Evolutionary conservation across 2,329 filamentous ascomycete genomes (phyloP), one percentile per base, ranked within the genome.

Genomic region (Ascochyta koolunga): DNA sequence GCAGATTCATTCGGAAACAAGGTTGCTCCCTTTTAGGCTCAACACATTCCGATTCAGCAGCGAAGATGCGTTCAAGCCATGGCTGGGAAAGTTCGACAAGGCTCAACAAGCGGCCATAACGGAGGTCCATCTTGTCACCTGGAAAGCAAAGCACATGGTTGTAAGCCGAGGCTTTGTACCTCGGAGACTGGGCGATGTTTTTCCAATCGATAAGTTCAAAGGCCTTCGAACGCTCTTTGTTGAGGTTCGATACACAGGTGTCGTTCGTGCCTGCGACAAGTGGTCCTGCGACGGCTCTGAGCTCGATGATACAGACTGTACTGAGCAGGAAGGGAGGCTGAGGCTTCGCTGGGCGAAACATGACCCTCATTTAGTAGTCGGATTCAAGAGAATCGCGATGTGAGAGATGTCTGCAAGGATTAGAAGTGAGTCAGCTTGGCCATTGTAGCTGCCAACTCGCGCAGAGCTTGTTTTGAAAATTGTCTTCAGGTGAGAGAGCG

Each of bases 111-210:
- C 27, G 5, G 50, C 50, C 22, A 54, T 54, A 8, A 22, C 36
- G 29, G 11, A 27, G 4, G 44, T 54, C 1, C 32, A 13, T 21
- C 39, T 49, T 2, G 22, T 49, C 0, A 54, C 50, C 4, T 54
- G 50, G 50, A 54, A 54, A 35, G 50, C 50, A 15, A 48, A 32
- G 16, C 25, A 54, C 27, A 54, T 54, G 50, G 44, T 54, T 4
- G 50, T 49, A 33, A 54, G 50, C 10, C n/a, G 39, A 4, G 44
- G 50, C 7, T 54, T 48, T 31, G 38, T 19, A 22, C 50, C 50
- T 5, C 47, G 35, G 18, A 54, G 35, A n/a, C 16, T 54, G 25
- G 44, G 27, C 3, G 50, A 54, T 33, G 44, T 54, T 2, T 54
- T 54, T 31, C 39, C 44, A 4, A 22, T 54, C 7, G 50, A 40